Evolutionary conservation across 2,329 filamentous ascomycete genomes (phyloP).

Genomic region (Leptographium lundbergii): DNA sequence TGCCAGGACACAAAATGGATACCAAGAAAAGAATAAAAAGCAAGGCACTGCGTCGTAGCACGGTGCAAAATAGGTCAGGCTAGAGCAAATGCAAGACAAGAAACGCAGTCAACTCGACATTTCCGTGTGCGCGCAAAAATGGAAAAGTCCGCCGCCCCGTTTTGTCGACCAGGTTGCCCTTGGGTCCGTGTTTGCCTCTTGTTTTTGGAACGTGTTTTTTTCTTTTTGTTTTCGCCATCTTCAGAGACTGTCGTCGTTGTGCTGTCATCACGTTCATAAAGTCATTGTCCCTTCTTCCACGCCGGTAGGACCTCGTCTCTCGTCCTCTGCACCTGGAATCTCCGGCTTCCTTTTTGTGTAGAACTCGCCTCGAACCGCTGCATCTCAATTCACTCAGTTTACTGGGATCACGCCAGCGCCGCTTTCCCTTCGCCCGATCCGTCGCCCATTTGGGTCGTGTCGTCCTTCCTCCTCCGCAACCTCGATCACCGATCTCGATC

Average conservation of each 20-base stretch:
- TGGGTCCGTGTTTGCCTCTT: background rate
- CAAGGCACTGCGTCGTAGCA: background rate
- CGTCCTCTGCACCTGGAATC: no score
- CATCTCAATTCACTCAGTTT: background rate
- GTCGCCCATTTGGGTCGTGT: background rate
- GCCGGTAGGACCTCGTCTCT: background rate
- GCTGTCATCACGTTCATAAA: conserved; percentile 3
- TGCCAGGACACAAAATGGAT: background rate
- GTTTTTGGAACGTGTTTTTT: background rate
- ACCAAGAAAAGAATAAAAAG: background rate
- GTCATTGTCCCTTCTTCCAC: background rate
- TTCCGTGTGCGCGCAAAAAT: background rate
- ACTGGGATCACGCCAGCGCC: background rate
- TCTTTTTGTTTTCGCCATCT: background rate
- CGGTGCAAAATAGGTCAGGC: background rate
- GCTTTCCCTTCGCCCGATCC: background rate
- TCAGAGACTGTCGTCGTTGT: background rate
- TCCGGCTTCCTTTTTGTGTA: no score
- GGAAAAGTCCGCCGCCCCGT: background rate
- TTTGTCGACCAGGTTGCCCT: conserved; percentile 7
- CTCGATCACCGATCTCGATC: conserved; percentile 10
- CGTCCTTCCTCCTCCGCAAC: conserved; percentile 4
- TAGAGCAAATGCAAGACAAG: background rate
- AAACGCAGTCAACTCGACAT: background rate
- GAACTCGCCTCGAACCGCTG: background rate